Conservation (phyloP, 306 rosid genomes). For the Ormosia semicastrata region DNA sequence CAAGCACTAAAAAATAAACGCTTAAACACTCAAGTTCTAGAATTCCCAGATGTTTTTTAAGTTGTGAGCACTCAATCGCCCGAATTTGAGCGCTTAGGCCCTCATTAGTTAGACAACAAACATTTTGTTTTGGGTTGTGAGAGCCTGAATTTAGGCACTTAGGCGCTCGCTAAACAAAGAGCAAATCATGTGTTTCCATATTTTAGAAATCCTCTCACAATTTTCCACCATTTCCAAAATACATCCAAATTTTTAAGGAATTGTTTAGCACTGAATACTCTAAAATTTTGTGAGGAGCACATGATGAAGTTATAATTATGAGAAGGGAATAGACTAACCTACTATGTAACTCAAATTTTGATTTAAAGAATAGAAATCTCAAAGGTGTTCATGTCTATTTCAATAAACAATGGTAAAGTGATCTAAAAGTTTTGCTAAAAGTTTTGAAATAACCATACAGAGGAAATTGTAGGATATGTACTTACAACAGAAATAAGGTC, state of each 20-base stretch:
- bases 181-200: no score
- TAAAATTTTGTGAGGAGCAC: not conserved
- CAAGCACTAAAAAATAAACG: no score
- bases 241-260: not conserved
- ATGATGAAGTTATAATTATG: not conserved
- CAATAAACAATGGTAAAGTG: not conserved
- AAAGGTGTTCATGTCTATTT: not conserved
- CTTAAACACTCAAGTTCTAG: no score
- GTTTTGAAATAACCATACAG: not conserved
- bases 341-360: not conserved
- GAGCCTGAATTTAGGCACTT: no score
- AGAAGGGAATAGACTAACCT: not conserved
- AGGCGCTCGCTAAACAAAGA: no score
- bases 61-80: no score
- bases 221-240: no score
- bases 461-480: not conserved
- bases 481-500: constrained; percentile 1
- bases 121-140: no score
- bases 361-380: not conserved
- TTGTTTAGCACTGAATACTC: not conserved
- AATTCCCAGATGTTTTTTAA: no score
- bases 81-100: no score
- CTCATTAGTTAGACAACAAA: no score
- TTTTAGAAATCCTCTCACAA: no score
- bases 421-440: not conserved